Base-by-base conservation (phyloP, 179 eudicot species). In the Spergularia azorica region DNA sequence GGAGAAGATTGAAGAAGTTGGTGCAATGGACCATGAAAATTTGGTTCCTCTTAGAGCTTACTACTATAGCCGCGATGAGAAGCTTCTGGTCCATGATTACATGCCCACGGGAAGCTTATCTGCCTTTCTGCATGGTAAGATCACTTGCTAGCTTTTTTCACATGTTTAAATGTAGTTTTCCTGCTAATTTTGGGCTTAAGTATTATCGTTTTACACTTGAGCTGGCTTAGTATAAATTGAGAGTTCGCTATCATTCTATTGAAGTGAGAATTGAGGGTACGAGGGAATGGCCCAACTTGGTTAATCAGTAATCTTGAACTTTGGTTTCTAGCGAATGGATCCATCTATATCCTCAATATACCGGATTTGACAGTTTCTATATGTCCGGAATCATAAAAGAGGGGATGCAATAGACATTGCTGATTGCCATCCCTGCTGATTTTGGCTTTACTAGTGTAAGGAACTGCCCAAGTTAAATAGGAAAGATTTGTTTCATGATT, bases 51-150 rank as follows among this genome's bases (percentile, higher is more conserved):
- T 86, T 5, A 66, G 82, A 73, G 88, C 88, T 26, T 86, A 86
- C 73, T 84, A 86, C 76, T 79, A 65, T 69, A 81, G 85, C 46
- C 72, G 81, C 62, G 83, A 83, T 70, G 88, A 86, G 67, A 86
- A 81, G 77, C 85, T 86, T 62, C 85, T 86, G 21, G 86, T 86
- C 14, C 81, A 57, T 79, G 88, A 86, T 59, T 86, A 86, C 85
- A 73, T 86, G 88, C 82, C 84, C 5, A 77, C 62, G 67, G 88
- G 88, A 81, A 83, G 88, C 80, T 73, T 86, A 57, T 86, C 88
- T 18, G 88, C 88, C 11, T 82, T 83, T 71, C 81, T 86, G 70
- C 88, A 86, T 74, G 88, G 88, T 86, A 62, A 80, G 73, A 41
- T 65, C 39, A 56, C 64, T 76, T 61, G 38, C 50, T 58, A 10